Base-by-base conservation (phyloP, 768 basidiomycete species). In the Naganishia randhawae region DNA sequence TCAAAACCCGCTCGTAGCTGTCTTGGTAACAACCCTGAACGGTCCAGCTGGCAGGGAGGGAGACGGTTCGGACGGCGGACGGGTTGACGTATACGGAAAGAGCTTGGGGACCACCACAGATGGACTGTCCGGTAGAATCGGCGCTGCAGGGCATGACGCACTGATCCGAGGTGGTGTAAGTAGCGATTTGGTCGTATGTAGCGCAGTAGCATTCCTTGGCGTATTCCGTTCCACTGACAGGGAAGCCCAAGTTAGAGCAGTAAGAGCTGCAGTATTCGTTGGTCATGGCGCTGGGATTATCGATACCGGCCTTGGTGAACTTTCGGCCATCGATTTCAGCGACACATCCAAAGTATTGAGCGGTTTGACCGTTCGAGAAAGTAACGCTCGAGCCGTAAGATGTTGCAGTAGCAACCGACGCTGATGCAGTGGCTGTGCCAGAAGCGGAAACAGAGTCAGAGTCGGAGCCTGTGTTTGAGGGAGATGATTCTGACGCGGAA, bases 141-240 rank as follows among this genome's bases (percentile, higher is more conserved):
- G 22, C 57, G 25, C 37, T 39, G 57, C 57, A 61, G 33, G 57
- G 57, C 57, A 61, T 61, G 3, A 61, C 57, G 27, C 57, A 61
- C 25, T 61, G 57, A 25, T 61, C 57, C 22, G 57, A 61, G 17
- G 29, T 14, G 57, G n/a, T 42, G 22, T 29, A 61, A 11, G 57
- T 25, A 5, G 35, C 19, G 37, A 61, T 31, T 39, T 35, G 35
- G 29, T 61, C 57, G 37, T 39, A 25, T 27, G 35, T 39, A 25
- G 39, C 57, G 39, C 57, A 61, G 57, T 61, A 61, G 41, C 57
- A 61, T 61, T 61, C 57, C 57, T 61, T 61, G 35, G 57, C 57
- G 57, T 61, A 61, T 61, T 61, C 57, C 41, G 57, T 61, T 2
- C 57, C 57, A 10, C 37, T 13, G 9, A 61, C 37, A 11, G 57